Evolutionary conservation across 2,329 filamentous ascomycete species (phyloP).

Genomic region (Teratosphaeria viscida): DNA sequence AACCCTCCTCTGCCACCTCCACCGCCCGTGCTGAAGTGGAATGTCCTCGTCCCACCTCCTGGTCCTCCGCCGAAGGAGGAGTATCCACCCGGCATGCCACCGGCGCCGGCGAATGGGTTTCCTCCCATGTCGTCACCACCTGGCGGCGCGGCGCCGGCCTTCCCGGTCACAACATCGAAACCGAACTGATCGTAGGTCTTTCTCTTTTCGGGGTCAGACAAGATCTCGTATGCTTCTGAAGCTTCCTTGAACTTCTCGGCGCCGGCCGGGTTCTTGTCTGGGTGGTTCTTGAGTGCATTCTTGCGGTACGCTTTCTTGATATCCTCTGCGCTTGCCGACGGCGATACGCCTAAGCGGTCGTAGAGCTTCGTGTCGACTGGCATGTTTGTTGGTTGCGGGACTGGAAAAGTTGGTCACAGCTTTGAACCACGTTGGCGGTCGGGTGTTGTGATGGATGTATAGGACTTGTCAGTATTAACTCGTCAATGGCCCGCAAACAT

Average conservation of each 20-base stretch:
- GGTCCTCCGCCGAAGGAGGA: slow-evolving; percentile 42
- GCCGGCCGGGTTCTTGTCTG: slow-evolving; percentile 88
- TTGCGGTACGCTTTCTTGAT: slow-evolving; percentile 96
- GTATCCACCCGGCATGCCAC: slow-evolving; percentile 50
- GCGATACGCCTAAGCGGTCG: slow-evolving; percentile 69
- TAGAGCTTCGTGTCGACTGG: slow-evolving; percentile 94
- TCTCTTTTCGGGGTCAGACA: slow-evolving; percentile 93
- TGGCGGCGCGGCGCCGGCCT: slow-evolving; percentile 37
- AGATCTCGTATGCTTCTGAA: slow-evolving; percentile 94
- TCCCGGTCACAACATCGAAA: slow-evolving; percentile 64
- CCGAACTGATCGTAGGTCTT: slow-evolving; percentile 92
- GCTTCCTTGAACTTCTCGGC: slow-evolving; percentile 96
- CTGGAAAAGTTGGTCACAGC: neutral
- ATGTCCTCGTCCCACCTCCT: slow-evolving; percentile 41
- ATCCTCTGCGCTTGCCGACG: slow-evolving; percentile 76
- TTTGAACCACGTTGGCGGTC: neutral
- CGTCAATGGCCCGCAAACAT: neutral
- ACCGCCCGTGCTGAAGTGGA: slow-evolving; percentile 53
- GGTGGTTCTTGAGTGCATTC: slow-evolving; percentile 71
- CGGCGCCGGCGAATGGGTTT: slow-evolving; percentile 31
- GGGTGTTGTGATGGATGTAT: neutral
- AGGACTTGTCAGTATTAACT: neutral
- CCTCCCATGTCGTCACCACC: slow-evolving; percentile 45
- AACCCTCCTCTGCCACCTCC: slow-evolving; percentile 54
- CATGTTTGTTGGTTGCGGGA: slow-evolving; percentile 43